Evolutionary conservation across 306 rosid genomes (phyloP), one percentile per base, ranked within the genome.

Genomic region (Corylus avellana): DNA sequence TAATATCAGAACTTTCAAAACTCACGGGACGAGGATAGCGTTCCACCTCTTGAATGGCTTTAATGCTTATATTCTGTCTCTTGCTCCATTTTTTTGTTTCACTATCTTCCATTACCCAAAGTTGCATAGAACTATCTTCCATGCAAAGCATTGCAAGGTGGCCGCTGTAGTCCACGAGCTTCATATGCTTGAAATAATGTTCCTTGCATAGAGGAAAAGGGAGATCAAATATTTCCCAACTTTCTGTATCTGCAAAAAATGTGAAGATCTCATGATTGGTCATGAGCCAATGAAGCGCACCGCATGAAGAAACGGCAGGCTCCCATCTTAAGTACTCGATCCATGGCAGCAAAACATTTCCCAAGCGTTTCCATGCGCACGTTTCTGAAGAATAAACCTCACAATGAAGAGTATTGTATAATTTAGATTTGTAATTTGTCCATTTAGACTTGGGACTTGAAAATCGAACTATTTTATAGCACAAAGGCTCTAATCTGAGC

Each of bases 401-500:
- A 7, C 74, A 51, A 32, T 55, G 53, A 16, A 22, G 17, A 29
- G 6, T 5, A 4, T 39, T 39, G 44, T 39, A 39, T 5, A 3
- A 39, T 4, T 39, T 3, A 39, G 6, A 39, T 39, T 39, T 42
- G 32, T 63, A 16, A 0, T 0, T 13, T 46, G 16, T 29, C 74
- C 3, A 12, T 0, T 18, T 4, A 58, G 1, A 20, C 51, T 72
- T 73, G 9, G 66, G 46, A 0, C 25, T 8, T 25, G 78, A 73
- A 1, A 79, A 25, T 2, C 69, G 74, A 2, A 79, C 72, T 3
- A 79, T 73, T 37, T 63, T 79, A 20, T 62, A 62, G 32, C 47
- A 11, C n/a, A 64, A 25, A 0, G 78, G 77, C 2, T 47, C 51
- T 20, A 74, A 62, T 66, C 48, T 20, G n/a, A 73, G 29, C 62